Evolutionary conservation across 2,329 filamentous ascomycete species (phyloP), one percentile per base, ranked within the genome.

Genomic region (Fusarium burgessii): DNA sequence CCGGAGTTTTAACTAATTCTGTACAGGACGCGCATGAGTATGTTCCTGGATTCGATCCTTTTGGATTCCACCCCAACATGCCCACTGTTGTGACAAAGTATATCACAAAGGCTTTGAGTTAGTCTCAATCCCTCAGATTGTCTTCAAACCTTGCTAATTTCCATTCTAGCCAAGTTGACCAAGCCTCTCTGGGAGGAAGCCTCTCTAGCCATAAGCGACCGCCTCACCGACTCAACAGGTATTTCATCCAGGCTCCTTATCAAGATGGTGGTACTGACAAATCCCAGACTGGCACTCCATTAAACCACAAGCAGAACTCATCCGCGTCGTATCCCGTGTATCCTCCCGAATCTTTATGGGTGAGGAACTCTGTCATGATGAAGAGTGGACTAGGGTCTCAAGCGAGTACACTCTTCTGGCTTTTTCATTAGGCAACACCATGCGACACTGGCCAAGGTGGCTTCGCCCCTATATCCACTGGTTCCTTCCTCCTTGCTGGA

Each of bases 401-500:
- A 77, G 83, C 6, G 76, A 78, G 6, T 88, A 87, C 58, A 84
- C 86, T 8, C 70, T 83, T 20, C 79, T 82, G 46, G 75, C 77
- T 29, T 78, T 84, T 25, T 2, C 29, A 29, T 29, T 11, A n/a
- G n/a, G n/a, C n/a, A n/a, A n/a, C n/a, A n/a, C n/a, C n/a, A n/a
- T n/a, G n/a, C n/a, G n/a, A n/a, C n/a, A n/a, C n/a, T n/a, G n/a
- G n/a, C n/a, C n/a, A n/a, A n/a, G n/a, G 6, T 77, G 82, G 6
- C 67, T 88, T 6, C 83, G 86, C 1, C 82, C 84, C 0, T 58
- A 89, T 4, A 67, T 86, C 1, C 82, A 85, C 66, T 86, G 82
- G 77, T 79, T 81, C 62, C 80, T 80, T 35, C 79, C 83, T 1
- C 38, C 20, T 5, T 62, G 55, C 0, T 6, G 43, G 77, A 82